Conservation (phyloP, 1,139 yeast species). For the Yamadazyma oceani region DNA sequence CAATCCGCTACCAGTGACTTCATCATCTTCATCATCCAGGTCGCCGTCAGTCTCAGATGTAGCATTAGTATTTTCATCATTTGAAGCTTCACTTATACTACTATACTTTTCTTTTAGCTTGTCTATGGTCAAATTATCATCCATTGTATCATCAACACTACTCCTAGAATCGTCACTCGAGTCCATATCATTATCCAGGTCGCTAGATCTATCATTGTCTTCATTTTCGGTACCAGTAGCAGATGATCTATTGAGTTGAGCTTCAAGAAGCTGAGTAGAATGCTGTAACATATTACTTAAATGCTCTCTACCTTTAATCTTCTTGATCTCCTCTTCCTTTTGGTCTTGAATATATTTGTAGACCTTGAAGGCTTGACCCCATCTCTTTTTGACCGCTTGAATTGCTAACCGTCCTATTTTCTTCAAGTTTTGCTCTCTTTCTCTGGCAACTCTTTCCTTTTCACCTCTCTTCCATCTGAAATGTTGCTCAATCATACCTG, state of each 20-base stretch:
- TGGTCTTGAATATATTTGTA: conserved; percentile 51
- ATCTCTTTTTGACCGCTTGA: conserved; percentile 83
- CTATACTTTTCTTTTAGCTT: conserved; percentile 68
- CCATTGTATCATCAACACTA: conserved; percentile 35
- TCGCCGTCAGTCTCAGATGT: conserved; percentile 12
- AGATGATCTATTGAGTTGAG: conserved; percentile 58
- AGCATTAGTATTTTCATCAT: conserved; percentile 13
- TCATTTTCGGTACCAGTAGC: conserved; percentile 22
- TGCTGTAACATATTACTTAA: conserved; percentile 87
- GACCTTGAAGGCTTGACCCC: conserved; percentile 90
- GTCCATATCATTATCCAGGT: conserved; percentile 23
- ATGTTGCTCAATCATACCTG: conserved; percentile 83
- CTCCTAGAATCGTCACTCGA: conserved; percentile 30
- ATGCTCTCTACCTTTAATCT: conserved; percentile 81
- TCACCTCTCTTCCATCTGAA: conserved; percentile 87
- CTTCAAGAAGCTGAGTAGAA: conserved; percentile 85
- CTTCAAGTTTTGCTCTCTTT: conserved; percentile 64
- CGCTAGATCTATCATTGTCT: conserved; percentile 19
- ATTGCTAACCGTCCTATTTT: conserved; percentile 77
- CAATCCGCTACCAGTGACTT: conserved; percentile 27
- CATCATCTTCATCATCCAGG: conserved; percentile 22
- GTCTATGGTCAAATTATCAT: conserved; percentile 61
- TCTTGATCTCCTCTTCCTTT: conserved; percentile 69
- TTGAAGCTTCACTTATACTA: conserved; percentile 29
- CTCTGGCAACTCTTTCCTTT: conserved; percentile 75